Conservation (phyloP, 23 red algal species). For the Gracilaria gracilis region DNA sequence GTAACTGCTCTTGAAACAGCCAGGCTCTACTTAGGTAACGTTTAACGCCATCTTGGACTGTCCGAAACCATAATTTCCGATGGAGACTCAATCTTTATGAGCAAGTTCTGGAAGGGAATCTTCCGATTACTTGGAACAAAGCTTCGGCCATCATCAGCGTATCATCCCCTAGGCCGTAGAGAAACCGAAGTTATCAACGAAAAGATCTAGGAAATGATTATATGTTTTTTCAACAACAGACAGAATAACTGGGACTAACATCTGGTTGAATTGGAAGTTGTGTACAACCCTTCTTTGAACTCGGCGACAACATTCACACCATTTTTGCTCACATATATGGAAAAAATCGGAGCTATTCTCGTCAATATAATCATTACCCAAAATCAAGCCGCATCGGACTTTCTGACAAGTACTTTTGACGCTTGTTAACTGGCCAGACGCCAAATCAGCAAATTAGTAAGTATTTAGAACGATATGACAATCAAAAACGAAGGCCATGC, state of each 20-base stretch:
- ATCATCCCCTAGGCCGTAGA: constrained; percentile 34
- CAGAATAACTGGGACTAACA: constrained; percentile 34
- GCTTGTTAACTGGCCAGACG: not conserved
- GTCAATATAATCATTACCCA: not conserved
- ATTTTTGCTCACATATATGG: constrained; percentile 23
- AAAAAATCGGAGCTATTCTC: not conserved
- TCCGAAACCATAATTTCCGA: not conserved
- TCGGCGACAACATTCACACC: not conserved
- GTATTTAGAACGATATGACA: not conserved
- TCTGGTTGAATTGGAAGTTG: constrained; percentile 11
- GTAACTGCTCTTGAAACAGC: not conserved
- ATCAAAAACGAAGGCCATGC: not conserved
- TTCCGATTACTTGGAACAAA: not conserved
- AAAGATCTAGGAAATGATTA: constrained; percentile 47
- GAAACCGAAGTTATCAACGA: constrained; percentile 53
- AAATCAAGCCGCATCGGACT: not conserved
- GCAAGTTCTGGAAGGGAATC: constrained; percentile 29
- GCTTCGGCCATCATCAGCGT: constrained; percentile 12
- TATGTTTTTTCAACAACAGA: constrained; percentile 15
- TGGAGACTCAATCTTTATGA: constrained; percentile 26
- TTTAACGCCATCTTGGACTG: constrained; percentile 37
- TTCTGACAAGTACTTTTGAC: not conserved
- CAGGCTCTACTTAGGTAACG: not conserved
- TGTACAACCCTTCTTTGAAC: constrained; percentile 17
- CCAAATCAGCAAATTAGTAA: not conserved